Base-by-base conservation (phyloP, 225 moss, liverwort and hornwort genomes). In the Bryum argenteum region DNA sequence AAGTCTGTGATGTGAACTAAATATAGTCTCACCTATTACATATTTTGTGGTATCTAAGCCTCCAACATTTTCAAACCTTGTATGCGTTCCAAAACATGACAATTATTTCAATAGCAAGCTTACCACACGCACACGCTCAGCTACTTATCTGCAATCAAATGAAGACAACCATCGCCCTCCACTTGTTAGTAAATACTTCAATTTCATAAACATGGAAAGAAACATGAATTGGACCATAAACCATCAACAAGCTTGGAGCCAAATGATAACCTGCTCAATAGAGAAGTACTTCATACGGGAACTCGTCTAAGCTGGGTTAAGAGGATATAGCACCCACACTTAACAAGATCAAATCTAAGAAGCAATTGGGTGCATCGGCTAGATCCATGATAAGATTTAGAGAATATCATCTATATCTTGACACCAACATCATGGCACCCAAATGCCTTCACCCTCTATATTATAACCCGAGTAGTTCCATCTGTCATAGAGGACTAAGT, bases 401-500 rank as follows among this genome's bases (percentile, higher is more conserved):
- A 76, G 61, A 62, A 28, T 61, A 54, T 55, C 62, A 60, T 71
- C 61, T 47, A 40, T 26, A 17, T 39, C 66, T 65, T 47, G 53
- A 48, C 64, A 28, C 23, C 22, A 68, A 16, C 41, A 5, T 55
- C 55, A 55, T 42, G 17, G n/a, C 50, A 40, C 14, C 55, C 20
- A 16, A 43, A 54, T 55, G 42, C 28, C 28, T 15, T 44, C 64
- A 41, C 28, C 54, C 16, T 55, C 19, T 44, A 33, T 55, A 45
- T 28, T 5, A 28, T 15, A 28, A 55, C 55, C 44, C 55, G 54
- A 55, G 44, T 54, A 64, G 45, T 20, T 42, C 42, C 43, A 33
- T 14, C 40, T 73, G 55, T 64, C 70, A 70, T 38, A 53, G 58
- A 65, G 70, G 69, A 69, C 37, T 63, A 69, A 59, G 28, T n/a